These are phyloP conservation scores for Xylaria scruposa DNA, from an alignment of 495 filamentous ascomycete genomes.

Conservation along the genomic window DNA sequence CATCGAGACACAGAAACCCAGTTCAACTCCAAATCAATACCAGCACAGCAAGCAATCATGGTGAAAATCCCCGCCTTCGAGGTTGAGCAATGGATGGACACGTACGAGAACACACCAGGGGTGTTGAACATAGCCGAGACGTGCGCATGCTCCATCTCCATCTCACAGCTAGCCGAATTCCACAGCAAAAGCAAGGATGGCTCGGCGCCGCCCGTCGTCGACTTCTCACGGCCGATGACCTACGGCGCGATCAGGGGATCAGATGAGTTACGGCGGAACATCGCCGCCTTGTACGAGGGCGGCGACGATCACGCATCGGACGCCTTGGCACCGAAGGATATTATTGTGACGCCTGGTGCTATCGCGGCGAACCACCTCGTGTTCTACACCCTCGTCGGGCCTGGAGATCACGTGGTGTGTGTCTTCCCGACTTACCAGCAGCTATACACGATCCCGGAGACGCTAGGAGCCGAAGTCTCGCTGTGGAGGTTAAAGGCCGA, in stretches of 20 bases:
- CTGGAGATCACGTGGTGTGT: constrained; percentile 88
- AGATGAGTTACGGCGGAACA: constrained; percentile 63
- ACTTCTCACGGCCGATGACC: constrained; percentile 60
- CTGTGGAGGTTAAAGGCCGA: constrained; percentile 75
- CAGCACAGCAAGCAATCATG: constrained; percentile 52
- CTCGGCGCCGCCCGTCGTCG: constrained; percentile 34
- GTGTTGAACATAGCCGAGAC: constrained; percentile 89
- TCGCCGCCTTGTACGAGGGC: constrained; percentile 66
- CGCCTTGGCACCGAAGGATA: constrained; percentile 62
- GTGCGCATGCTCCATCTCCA: constrained; percentile 80
- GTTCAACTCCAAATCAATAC: neutral
- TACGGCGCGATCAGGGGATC: constrained; percentile 79
- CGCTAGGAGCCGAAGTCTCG: constrained; percentile 80
- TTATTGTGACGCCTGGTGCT: constrained; percentile 81
- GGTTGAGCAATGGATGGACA: constrained; percentile 95
- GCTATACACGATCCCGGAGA: constrained; percentile 77
- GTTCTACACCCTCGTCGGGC: constrained; percentile 75
- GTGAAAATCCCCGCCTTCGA: constrained; percentile 74
- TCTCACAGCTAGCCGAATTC: constrained; percentile 71
- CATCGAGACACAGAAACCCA: neutral
- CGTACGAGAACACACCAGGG: constrained; percentile 71
- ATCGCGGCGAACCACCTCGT: constrained; percentile 84
- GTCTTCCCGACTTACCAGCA: constrained; percentile 93
- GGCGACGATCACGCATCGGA: constrained; percentile 47
- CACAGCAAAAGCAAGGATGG: constrained; percentile 53